Evolutionary conservation across 495 filamentous ascomycete genomes (phyloP).

Genomic region (Trichoderma virens): DNA sequence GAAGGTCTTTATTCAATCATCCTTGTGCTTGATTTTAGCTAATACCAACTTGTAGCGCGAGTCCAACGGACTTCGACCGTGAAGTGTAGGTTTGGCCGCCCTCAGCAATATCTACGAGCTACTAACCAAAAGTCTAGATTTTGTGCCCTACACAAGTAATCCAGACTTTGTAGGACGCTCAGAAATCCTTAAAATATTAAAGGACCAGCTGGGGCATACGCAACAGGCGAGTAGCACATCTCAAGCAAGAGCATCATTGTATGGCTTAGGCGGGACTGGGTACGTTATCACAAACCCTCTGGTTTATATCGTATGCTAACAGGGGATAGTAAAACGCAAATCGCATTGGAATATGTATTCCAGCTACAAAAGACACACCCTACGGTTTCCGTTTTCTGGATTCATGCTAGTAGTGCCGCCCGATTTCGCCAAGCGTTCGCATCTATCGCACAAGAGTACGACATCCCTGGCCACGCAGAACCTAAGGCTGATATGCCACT

Average conservation of each 20-base stretch:
- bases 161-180: conserved; percentile 34
- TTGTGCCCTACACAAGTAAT: conserved; percentile 25
- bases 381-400: conserved; percentile 37
- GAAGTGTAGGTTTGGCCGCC: no score
- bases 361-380: conserved; percentile 25
- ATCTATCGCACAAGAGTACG: conserved; percentile 29
- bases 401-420: conserved; percentile 30
- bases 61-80: no score
- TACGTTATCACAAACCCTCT: conserved; percentile 18
- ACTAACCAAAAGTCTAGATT: conserved; percentile 11
- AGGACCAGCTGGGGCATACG: conserved; percentile 17
- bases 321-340: conserved; percentile 40
- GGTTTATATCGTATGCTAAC: conserved; percentile 9
- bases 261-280: conserved; percentile 45
- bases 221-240: conserved; percentile 3
- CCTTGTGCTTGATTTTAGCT: no score
- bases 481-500: conserved; percentile 26
- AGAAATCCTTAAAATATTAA: conserved; percentile 27
- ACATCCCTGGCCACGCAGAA: conserved; percentile 25
- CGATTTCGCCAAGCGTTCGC: conserved; percentile 35
- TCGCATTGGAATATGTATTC: conserved; percentile 44
- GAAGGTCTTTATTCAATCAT: no score
- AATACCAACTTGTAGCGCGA: no score
- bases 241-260: conserved; percentile 25
- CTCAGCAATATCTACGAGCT: no score